Evolutionary conservation across 768 basidiomycete genomes (phyloP).

Genomic region (Fomitopsis pulvina): DNA sequence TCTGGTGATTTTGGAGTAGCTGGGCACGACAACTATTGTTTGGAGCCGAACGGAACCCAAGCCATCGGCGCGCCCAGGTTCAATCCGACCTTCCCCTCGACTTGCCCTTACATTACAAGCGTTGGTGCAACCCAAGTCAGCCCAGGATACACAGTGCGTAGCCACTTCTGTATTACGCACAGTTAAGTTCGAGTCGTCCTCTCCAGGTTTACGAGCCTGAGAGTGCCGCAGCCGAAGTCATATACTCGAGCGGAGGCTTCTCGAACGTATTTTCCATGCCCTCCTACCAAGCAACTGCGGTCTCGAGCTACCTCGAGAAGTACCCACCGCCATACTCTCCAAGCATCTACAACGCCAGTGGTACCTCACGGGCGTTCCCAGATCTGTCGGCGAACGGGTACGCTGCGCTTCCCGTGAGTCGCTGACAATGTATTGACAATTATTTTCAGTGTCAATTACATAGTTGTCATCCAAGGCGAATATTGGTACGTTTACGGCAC

Average conservation of each 20-base stretch:
- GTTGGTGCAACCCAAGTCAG: slow-evolving; percentile 33
- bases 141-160: slow-evolving; percentile 20
- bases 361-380: slow-evolving; percentile 23
- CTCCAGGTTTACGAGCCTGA: slow-evolving; percentile 25
- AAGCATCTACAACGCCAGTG: slow-evolving; percentile 27
- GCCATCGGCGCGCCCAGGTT: slow-evolving; percentile 15
- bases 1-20: slow-evolving; percentile 41
- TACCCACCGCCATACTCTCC: slow-evolving; percentile 28
- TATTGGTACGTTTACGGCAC: slow-evolving; percentile 45
- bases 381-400: slow-evolving; percentile 30
- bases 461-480: slow-evolving; percentile 22
- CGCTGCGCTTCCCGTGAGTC: background rate
- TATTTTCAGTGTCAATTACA: slow-evolving; percentile 24
- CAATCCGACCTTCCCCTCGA: slow-evolving; percentile 24
- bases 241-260: slow-evolving; percentile 34
- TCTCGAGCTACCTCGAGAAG: slow-evolving; percentile 20
- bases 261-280: slow-evolving; percentile 34
- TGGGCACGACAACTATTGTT: slow-evolving; percentile 26
- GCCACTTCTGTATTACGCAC: background rate
- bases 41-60: slow-evolving; percentile 23
- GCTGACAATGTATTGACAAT: slow-evolving; percentile 17
- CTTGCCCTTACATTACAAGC: slow-evolving; percentile 36
- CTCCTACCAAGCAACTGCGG: slow-evolving; percentile 27
- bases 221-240: slow-evolving; percentile 28
- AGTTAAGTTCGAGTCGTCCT: background rate